A percentile compares a stretch with the other conserved stretches of the same genome.
These are phyloP conservation scores for Hyaloraphidium curvatum DNA, from an alignment of 192 early-diverging fungal species.

Conservation along the genomic window DNA sequence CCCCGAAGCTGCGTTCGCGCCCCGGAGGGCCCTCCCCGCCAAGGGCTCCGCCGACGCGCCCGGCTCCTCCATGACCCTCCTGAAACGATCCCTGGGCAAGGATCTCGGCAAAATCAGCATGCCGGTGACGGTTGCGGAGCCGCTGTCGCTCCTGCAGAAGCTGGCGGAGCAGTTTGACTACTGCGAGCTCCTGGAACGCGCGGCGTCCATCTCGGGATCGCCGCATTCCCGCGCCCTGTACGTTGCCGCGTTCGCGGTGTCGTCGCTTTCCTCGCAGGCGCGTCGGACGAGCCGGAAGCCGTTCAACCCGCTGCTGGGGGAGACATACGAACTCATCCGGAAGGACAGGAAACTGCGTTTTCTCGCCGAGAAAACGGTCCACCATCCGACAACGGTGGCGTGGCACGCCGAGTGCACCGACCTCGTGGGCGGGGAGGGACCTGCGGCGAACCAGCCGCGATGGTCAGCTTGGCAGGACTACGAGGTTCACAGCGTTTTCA, in stretches of 20 bases:
- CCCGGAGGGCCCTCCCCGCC: no score
- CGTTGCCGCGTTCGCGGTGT: slow-evolving; percentile 75
- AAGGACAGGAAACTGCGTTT: no score
- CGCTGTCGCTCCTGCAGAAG: slow-evolving; percentile 64
- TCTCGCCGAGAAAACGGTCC: no score
- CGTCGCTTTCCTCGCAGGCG: slow-evolving; percentile 61
- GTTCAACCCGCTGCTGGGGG: slow-evolving; percentile 77
- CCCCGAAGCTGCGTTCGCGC: no score
- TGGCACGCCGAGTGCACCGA: no score
- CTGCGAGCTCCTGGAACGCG: slow-evolving; percentile 43
- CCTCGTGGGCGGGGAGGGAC: no score
- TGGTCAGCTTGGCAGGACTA: no score
- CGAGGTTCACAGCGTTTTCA: no score
- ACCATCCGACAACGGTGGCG: no score
- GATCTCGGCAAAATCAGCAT: slow-evolving; percentile 66
- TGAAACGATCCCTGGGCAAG: slow-evolving; percentile 74
- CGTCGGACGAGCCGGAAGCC: slow-evolving; percentile 62
- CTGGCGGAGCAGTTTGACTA: slow-evolving; percentile 79
- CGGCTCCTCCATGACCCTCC: no score
- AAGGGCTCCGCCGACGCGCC: no score
- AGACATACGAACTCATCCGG: slow-evolving; percentile 71
- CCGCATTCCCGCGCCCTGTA: slow-evolving; percentile 62
- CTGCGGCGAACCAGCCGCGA: no score
- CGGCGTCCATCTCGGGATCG: slow-evolving; percentile 11
- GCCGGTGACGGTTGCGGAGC: slow-evolving; percentile 81